These are phyloP conservation scores for Flaveria sonorensis DNA, from an alignment of 129 eudicot genomes.

Conservation along the genomic window DNA sequence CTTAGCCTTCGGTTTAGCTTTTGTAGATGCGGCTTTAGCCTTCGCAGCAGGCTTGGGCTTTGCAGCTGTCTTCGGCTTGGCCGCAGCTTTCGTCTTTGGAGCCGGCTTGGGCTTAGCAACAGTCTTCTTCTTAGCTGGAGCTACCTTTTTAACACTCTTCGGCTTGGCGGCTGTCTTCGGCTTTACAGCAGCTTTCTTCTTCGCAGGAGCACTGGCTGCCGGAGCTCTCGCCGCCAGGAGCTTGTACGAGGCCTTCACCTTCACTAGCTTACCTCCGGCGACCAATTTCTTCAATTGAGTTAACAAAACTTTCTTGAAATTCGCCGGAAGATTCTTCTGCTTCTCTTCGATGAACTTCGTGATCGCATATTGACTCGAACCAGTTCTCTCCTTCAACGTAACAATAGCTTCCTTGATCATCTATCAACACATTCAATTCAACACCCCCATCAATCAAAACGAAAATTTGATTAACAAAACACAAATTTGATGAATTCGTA, in stretches of 20 bases:
- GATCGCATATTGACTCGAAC: slow-evolving; percentile 81
- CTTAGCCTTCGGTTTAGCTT: slow-evolving; percentile 18
- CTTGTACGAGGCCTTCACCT: too few relatives aligned
- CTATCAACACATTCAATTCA: slow-evolving; percentile 24
- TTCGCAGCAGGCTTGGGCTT: slow-evolving; percentile 36
- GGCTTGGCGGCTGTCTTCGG: slow-evolving; percentile 27
- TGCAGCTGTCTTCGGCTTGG: slow-evolving; percentile 32
- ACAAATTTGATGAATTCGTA: not conserved
- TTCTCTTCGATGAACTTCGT: slow-evolving; percentile 64
- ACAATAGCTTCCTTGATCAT: slow-evolving; percentile 67
- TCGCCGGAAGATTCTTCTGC: slow-evolving; percentile 57
- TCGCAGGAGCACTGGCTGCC: slow-evolving; percentile 27
- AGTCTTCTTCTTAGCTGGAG: slow-evolving; percentile 34
- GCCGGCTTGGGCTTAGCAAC: slow-evolving; percentile 39
- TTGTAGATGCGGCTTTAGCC: not conserved
- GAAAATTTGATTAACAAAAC: not conserved
- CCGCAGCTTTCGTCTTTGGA: slow-evolving; percentile 42
- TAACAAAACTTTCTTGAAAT: slow-evolving; percentile 54
- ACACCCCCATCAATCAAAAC: not conserved
- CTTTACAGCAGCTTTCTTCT: slow-evolving; percentile 36
- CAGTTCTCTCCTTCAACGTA: slow-evolving; percentile 65
- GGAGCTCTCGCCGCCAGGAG: slow-evolving; percentile 27
- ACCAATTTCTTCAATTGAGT: slow-evolving; percentile 62
- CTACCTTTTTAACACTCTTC: not conserved
- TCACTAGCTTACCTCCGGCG: slow-evolving; percentile 54